These are phyloP conservation scores for Phytophthora capsici DNA, from an alignment of 352 stramenopile species.

Conservation along the genomic window DNA sequence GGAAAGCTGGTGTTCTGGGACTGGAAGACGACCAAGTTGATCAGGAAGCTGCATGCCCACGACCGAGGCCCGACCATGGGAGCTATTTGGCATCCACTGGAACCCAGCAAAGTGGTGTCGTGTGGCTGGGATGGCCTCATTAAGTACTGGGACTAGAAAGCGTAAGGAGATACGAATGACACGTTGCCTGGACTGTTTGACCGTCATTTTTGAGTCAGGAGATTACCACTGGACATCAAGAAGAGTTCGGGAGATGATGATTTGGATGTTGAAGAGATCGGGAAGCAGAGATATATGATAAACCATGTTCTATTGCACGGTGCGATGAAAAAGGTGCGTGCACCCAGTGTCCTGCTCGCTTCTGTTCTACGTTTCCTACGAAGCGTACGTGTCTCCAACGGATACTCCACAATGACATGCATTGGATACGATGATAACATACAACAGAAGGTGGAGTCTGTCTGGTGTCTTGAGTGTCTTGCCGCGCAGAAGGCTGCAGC, in stretches of 20 bases:
- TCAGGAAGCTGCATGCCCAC: conserved; percentile 91
- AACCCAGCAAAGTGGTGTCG: conserved; percentile 95
- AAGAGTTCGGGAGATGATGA: not conserved
- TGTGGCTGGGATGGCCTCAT: conserved; percentile 99
- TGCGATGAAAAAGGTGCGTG: conserved; percentile 8
- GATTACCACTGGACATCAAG: not conserved
- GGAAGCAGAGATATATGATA: conserved; percentile 4
- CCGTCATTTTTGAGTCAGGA: too few relatives aligned
- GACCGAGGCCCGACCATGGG: conserved; percentile 95
- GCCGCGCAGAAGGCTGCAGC: not conserved
- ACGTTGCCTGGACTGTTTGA: too few relatives aligned
- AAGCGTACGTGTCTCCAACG: conserved; percentile 8
- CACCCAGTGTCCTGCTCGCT: conserved; percentile 5
- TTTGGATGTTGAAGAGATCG: conserved; percentile 5
- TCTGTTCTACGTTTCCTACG: conserved; percentile 9
- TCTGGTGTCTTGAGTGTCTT: conserved; percentile 6
- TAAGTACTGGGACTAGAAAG: conserved; percentile 98
- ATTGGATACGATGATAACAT: conserved; percentile 5
- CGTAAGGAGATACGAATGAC: not conserved
- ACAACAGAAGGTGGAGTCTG: not conserved
- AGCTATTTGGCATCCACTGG: conserved; percentile 97
- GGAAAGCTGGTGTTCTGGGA: conserved; percentile 99
- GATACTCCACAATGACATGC: conserved; percentile 16
- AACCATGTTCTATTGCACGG: conserved; percentile 19
- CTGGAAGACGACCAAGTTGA: conserved; percentile 96